Evolutionary conservation across 768 basidiomycete genomes (phyloP), one percentile per base, ranked within the genome.

Genomic region (Boletus fagicola): DNA sequence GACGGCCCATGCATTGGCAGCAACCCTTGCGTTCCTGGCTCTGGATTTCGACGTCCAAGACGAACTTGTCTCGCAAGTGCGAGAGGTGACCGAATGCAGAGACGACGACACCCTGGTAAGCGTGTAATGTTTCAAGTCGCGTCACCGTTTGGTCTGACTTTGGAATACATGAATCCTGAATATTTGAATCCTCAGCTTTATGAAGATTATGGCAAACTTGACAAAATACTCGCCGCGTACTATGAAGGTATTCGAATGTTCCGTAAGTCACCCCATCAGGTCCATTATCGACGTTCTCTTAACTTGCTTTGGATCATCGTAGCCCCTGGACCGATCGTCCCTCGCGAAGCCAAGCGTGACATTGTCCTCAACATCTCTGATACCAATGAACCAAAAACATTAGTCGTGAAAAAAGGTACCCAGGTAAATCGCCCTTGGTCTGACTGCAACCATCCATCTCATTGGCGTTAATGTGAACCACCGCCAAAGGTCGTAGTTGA

Each of bases 11-110:
- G 66, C 64, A 8, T 60, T 74, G 15, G 65, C 68, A 35, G 74
- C 68, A 16, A 68, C 72, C 13, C 55, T 75, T 11, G 73, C 65
- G 2, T 65, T 67, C 49, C 62, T 74, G 15, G 67, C 71, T 28
- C 18, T 72, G 26, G 39, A 74, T 49, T 59, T 57, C 9, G 59
- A 65, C n/a, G 42, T 73, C n/a, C 75, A 75, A 59, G 67, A 70
- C 10, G 68, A 74, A 20, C 62, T 68, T 31, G 67, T 63, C 16
- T 50, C 63, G 4, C 69, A 75, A 49, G 61, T 75, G 36, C 42
- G 60, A 18, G 51, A 60, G 10, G 65, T 74, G 22, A 59, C 66
- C 1, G 47, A 64, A 39, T 66, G 49, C 15, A 62, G 62, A 24
- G 65, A 63, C 1, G 51, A 54, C 18, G 45, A 47, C 15, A 35